Percentiles rank a stretch among this genome's conserved stretches.
Evolutionary conservation across 192 early-diverging fungal species (phyloP).

Genomic region (Coemansia javaensis): DNA sequence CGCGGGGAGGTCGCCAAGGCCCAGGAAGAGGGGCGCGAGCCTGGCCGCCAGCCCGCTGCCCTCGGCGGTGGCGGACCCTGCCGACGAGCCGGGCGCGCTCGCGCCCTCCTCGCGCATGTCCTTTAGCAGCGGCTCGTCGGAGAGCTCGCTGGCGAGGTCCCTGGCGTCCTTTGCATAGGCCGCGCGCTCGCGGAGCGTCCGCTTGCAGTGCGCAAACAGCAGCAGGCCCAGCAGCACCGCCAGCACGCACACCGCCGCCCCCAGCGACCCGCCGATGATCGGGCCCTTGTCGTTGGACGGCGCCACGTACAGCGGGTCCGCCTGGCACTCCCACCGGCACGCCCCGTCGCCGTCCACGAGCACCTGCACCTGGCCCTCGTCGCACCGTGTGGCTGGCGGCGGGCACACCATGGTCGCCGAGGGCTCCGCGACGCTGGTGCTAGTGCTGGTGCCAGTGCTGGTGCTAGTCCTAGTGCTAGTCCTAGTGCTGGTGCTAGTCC

Average conservation of each 20-base stretch:
- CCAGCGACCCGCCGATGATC: conserved; percentile 42
- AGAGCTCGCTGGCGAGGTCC: conserved; percentile 42
- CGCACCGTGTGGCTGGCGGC: conserved; percentile 1
- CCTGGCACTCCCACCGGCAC: conserved; percentile 31
- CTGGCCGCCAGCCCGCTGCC: not conserved
- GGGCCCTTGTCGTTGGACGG: conserved; percentile 24
- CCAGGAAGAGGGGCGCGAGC: conserved; percentile 4
- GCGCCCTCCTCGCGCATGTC: not conserved
- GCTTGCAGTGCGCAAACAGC: conserved; percentile 12
- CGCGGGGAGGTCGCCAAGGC: conserved; percentile 1
- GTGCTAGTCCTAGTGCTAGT: too few relatives aligned
- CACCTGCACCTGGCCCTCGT: conserved; percentile 17
- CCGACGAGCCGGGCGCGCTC: not conserved
- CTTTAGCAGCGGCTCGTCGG: conserved; percentile 22
- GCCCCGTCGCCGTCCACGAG: conserved; percentile 11
- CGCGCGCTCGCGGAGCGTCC: conserved; percentile 13
- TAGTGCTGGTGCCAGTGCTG: too few relatives aligned
- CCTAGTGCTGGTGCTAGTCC: too few relatives aligned
- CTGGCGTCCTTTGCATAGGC: conserved; percentile 33
- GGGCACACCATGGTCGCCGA: not conserved
- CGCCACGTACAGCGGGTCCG: conserved; percentile 28
- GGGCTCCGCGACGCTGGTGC: too few relatives aligned
- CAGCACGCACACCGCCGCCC: conserved; percentile 26
- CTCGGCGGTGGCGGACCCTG: not conserved
- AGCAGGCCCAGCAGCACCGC: conserved; percentile 16